A percentile compares a stretch with the other conserved stretches of the same genome.
Evolutionary conservation across 257 asterid species (phyloP).

Genomic region (Salvia miltiorrhiza): DNA sequence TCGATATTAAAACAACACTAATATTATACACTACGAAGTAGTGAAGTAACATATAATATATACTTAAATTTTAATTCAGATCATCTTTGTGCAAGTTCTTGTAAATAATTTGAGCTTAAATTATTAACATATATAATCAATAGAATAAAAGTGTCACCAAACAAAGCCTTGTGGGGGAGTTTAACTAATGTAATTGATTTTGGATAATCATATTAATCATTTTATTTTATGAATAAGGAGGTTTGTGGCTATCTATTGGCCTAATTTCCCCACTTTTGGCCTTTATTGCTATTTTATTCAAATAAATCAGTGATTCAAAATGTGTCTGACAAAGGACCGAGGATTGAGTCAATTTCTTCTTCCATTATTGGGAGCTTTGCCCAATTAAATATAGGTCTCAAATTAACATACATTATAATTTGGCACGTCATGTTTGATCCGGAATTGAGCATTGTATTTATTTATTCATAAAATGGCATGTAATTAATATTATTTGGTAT

Average conservation of each 20-base stretch:
- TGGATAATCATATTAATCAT: not conserved
- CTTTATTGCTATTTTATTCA: constrained; percentile 5
- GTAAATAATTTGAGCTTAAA: not conserved
- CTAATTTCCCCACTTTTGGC: constrained; percentile 17
- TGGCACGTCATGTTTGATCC: constrained; percentile 7
- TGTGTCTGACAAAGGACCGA: constrained; percentile 5
- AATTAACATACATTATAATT: not conserved
- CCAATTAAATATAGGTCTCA: constrained; percentile 17
- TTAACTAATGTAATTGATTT: not conserved
- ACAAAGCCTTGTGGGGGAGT: constrained; percentile 22
- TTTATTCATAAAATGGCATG: not conserved
- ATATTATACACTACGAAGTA: no score
- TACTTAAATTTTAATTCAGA: no score
- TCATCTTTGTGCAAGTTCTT: not conserved
- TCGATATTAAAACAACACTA: not conserved
- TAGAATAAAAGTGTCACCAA: constrained; percentile 17
- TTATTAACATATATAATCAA: not conserved
- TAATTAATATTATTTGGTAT: no score
- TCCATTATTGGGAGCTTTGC: constrained; percentile 35
- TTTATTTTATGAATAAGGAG: not conserved
- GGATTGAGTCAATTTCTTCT: constrained; percentile 31
- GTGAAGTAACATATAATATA: no score
- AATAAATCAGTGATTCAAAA: constrained; percentile 9
- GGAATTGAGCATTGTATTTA: not conserved
- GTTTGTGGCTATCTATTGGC: constrained; percentile 2